Evolutionary conservation across 805 yeast genomes (phyloP), one percentile per base, ranked within the genome.

Genomic region (Millerozyma acaciae): DNA sequence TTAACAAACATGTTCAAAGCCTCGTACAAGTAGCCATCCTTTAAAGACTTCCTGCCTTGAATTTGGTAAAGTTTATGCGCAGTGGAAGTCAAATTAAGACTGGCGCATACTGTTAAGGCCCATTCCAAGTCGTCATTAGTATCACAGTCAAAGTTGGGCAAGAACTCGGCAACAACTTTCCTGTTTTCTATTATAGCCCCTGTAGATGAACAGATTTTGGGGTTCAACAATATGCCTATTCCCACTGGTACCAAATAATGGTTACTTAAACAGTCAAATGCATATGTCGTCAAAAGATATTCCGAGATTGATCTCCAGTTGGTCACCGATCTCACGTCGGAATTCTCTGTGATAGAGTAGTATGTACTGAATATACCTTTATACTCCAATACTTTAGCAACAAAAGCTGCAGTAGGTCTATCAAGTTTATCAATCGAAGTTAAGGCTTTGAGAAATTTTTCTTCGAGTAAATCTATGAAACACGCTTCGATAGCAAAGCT

Each of bases 51-150:
- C 23, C 60, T 56, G 6, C 78, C 81, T 34, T 70, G 57, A 13
- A 57, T 59, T 35, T 70, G 67, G 53, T 73, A 80, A 3, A 84
- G 61, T 20, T 68, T 62, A 37, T 68, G 68, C 0, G 84, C 76
- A 8, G 84, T 77, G 6, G 68, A 58, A n/a, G 76, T 66, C 26
- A 83, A 53, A 45, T 73, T 75, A 51, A 83, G 64, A 44, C 79
- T 71, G 8, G 88, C 84, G 60, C 90, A 82, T 4, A 84, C 64
- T 2, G 85, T 74, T 32, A 84, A 60, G 28, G 80, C 73, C 90
- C 90, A 84, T 53, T 84, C 93, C 40, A 81, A 67, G 50, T 84
- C 94, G 51, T 83, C 89, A 48, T 79, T 81, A 6, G 80, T 78
- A 34, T 70, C 60, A 47, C 78, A 78, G 27, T 78, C 66, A 49